A percentile compares a stretch with the other conserved stretches of the same genome.
Evolutionary conservation across 2,329 filamentous ascomycete genomes (phyloP).

Genomic region (Kalmusia sp.): DNA sequence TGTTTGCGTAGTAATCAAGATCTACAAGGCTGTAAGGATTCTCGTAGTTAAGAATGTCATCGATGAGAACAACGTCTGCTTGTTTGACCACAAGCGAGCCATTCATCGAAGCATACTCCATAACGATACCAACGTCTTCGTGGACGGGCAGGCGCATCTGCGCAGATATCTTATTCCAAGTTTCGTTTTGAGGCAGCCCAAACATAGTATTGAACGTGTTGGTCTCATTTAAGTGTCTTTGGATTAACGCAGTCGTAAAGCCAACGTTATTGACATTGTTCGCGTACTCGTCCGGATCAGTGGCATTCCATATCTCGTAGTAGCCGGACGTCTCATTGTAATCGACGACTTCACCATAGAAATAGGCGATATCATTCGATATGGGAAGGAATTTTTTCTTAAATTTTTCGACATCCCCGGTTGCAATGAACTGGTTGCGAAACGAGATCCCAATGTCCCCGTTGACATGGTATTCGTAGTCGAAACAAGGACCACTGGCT

Average conservation of each 20-base stretch:
- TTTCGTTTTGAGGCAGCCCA: slow-evolving; percentile 62
- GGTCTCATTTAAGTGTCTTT: slow-evolving; percentile 61
- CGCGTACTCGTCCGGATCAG: slow-evolving; percentile 76
- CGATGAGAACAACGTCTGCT: slow-evolving; percentile 72
- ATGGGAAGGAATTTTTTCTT: slow-evolving; percentile 65
- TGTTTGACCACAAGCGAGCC: slow-evolving; percentile 72
- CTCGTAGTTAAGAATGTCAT: slow-evolving; percentile 68
- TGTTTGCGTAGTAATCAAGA: slow-evolving; percentile 73
- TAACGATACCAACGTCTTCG: slow-evolving; percentile 63
- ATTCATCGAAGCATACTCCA: slow-evolving; percentile 72
- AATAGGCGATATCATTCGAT: slow-evolving; percentile 67
- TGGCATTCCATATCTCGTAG: slow-evolving; percentile 61
- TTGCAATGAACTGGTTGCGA: slow-evolving; percentile 66
- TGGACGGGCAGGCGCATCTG: slow-evolving; percentile 64
- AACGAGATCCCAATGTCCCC: slow-evolving; percentile 71
- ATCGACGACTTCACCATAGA: slow-evolving; percentile 66
- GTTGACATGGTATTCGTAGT: slow-evolving; percentile 76
- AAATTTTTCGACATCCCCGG: slow-evolving; percentile 65
- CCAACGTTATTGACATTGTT: slow-evolving; percentile 72
- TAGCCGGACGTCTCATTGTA: slow-evolving; percentile 58
- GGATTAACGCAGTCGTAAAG: slow-evolving; percentile 71
- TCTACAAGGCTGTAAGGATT: slow-evolving; percentile 64
- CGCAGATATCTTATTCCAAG: slow-evolving; percentile 63
- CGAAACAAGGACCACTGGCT: slow-evolving; percentile 65
- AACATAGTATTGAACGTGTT: slow-evolving; percentile 66